Conservation (phyloP, 2,329 filamentous ascomycete genomes). For the Fusarium concolor region DNA sequence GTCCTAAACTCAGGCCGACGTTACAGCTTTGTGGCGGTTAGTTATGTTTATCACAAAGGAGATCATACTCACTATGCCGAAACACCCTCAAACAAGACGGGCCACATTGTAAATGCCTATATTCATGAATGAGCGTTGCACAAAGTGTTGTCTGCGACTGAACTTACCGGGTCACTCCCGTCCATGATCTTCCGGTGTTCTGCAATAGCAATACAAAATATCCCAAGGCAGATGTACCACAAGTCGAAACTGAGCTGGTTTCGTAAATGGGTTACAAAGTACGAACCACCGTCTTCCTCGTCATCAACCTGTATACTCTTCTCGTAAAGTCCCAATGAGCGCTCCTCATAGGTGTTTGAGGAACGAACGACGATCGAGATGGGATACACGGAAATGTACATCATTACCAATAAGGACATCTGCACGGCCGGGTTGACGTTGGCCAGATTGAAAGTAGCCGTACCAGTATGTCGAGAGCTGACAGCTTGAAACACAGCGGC, state of each 20-base stretch:
- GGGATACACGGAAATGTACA: constrained; percentile 73
- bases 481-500: constrained; percentile 69
- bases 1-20: constrained; percentile 52
- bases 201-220: constrained; percentile 52
- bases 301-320: constrained; percentile 40
- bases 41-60: background rate
- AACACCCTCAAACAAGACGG: constrained; percentile 51
- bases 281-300: constrained; percentile 46
- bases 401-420: constrained; percentile 71
- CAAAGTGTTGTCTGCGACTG: rapidly evolving
- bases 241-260: constrained; percentile 57
- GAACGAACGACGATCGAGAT: constrained; percentile 71
- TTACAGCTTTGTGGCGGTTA: constrained; percentile 47
- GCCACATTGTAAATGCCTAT: constrained; percentile 48
- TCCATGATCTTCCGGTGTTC: constrained; percentile 47
- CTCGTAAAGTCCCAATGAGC: constrained; percentile 68
- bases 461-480: constrained; percentile 61
- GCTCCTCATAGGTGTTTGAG: constrained; percentile 71
- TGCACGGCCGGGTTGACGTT: constrained; percentile 65
- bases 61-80: constrained; percentile 49
- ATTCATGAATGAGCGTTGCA: background rate
- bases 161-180: constrained; percentile 40
- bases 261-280: constrained; percentile 51
- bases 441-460: constrained; percentile 62
- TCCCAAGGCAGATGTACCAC: constrained; percentile 56